A percentile compares a stretch with the other conserved stretches of the same genome.
Conservation (phyloP, 169 alveolate species). For the Cryptosporidium baileyi region DNA sequence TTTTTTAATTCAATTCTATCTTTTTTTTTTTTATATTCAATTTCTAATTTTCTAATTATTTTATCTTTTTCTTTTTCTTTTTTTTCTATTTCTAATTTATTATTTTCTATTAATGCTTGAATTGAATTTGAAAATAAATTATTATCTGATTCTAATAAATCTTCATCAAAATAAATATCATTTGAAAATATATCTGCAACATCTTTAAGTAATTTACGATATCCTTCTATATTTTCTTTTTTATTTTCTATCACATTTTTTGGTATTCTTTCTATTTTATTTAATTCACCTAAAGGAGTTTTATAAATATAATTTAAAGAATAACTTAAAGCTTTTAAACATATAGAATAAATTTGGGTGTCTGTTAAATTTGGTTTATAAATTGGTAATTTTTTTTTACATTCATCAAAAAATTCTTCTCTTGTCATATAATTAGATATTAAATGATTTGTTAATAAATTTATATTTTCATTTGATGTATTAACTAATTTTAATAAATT, state of each 20-base stretch:
- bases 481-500: not conserved
- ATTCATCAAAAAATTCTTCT: slow-evolving; percentile 48
- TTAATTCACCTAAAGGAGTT: not conserved
- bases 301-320: slow-evolving; percentile 1
- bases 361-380: slow-evolving; percentile 21
- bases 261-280: slow-evolving; percentile 19
- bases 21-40: not conserved
- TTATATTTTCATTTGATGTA: not conserved
- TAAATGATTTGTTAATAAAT: slow-evolving; percentile 28
- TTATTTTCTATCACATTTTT: not conserved
- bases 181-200: slow-evolving; percentile 38
- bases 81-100: not conserved
- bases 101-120: not conserved
- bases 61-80: not conserved
- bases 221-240: not conserved
- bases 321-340: slow-evolving; percentile 27
- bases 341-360: slow-evolving; percentile 9
- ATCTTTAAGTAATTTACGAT: slow-evolving; percentile 10
- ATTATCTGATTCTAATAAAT: slow-evolving; percentile 39
- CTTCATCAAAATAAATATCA: slow-evolving; percentile 47
- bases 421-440: slow-evolving; percentile 48
- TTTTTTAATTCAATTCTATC: not conserved
- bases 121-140: slow-evolving; percentile 21
- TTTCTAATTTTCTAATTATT: too few species aligned
- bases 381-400: slow-evolving; percentile 19